A percentile compares a stretch with the other conserved stretches of the same genome.
Evolutionary conservation across 1,139 yeast species (phyloP).

Genomic region (Candida pseudocylindracea): DNA sequence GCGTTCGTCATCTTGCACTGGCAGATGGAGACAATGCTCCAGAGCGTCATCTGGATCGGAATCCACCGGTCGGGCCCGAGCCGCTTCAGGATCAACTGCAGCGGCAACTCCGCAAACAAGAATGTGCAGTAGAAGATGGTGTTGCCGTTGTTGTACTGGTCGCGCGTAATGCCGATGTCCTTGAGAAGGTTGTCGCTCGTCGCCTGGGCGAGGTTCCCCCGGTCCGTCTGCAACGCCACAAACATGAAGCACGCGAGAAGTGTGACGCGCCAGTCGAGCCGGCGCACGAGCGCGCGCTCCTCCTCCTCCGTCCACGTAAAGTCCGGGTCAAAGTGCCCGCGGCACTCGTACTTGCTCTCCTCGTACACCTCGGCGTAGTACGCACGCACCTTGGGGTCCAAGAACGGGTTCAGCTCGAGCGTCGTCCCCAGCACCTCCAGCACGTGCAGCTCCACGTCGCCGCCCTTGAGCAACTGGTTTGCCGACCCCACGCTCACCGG

Average conservation of each 20-base stretch:
- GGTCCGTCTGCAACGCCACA: not conserved
- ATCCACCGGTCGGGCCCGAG: conserved; percentile 1
- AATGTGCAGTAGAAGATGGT: not conserved
- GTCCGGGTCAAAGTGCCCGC: conserved; percentile 1
- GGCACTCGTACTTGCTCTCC: conserved; percentile 1
- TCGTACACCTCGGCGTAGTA: conserved; percentile 1
- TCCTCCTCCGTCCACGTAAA: conserved; percentile 1
- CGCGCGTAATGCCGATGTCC: not conserved
- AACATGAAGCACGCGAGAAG: not conserved
- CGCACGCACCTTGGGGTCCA: not conserved
- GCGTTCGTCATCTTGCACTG: not conserved
- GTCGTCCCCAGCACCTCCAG: no score
- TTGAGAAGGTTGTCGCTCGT: not conserved
- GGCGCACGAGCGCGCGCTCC: not conserved
- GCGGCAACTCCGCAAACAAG: not conserved
- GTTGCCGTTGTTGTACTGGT: not conserved
- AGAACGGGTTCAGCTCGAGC: not conserved
- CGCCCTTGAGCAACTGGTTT: no score
- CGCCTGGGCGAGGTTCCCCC: not conserved
- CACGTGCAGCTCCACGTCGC: no score
- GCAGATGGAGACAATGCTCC: not conserved
- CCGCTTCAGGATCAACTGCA: not conserved
- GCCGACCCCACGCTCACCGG: no score
- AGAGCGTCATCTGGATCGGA: conserved; percentile 1
- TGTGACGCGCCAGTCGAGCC: not conserved